Evolutionary conservation across 2,329 filamentous ascomycete species (phyloP).

Genomic region (Colletotrichum euphorbiae): DNA sequence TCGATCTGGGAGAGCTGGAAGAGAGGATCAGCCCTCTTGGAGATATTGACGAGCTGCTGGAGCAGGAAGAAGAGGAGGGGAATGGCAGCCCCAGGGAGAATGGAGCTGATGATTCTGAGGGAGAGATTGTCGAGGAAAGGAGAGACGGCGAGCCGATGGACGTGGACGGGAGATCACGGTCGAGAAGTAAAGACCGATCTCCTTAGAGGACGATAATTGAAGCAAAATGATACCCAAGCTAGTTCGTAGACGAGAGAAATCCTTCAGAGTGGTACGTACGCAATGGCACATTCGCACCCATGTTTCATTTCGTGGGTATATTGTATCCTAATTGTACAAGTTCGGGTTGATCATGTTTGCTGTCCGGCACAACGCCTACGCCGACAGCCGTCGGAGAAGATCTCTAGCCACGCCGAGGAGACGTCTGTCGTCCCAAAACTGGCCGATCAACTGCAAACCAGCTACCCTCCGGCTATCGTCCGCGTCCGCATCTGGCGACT

Average conservation of each 20-base stretch:
- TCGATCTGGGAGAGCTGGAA: conserved; percentile 90
- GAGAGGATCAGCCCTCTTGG: conserved; percentile 86
- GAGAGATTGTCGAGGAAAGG: conserved; percentile 49
- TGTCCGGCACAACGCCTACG: neutral
- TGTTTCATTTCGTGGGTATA: conserved; percentile 23
- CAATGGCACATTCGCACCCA: neutral
- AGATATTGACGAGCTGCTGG: conserved; percentile 78
- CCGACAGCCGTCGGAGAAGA: conserved; percentile 49
- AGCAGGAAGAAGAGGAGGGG: conserved; percentile 67
- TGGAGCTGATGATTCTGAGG: conserved; percentile 53
- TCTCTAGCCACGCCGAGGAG: conserved; percentile 69
- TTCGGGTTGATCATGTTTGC: neutral
- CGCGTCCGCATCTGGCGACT: conserved; percentile 52
- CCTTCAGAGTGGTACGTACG: too few relatives aligned
- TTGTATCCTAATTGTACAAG: conserved; percentile 27
- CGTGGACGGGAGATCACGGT: conserved; percentile 45
- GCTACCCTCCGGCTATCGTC: conserved; percentile 50
- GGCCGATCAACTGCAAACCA: conserved; percentile 83
- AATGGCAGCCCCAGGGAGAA: conserved; percentile 45
- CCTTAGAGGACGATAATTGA: conserved; percentile 1
- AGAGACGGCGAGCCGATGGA: conserved; percentile 50
- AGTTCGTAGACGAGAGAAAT: too few relatives aligned
- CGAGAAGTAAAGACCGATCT: conserved; percentile 31
- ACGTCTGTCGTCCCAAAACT: conserved; percentile 79
- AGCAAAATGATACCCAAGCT: conserved; percentile 28